These are phyloP conservation scores for Monosporascus sp. DNA, from an alignment of 2,329 filamentous ascomycete genomes.

Conservation along the genomic window DNA sequence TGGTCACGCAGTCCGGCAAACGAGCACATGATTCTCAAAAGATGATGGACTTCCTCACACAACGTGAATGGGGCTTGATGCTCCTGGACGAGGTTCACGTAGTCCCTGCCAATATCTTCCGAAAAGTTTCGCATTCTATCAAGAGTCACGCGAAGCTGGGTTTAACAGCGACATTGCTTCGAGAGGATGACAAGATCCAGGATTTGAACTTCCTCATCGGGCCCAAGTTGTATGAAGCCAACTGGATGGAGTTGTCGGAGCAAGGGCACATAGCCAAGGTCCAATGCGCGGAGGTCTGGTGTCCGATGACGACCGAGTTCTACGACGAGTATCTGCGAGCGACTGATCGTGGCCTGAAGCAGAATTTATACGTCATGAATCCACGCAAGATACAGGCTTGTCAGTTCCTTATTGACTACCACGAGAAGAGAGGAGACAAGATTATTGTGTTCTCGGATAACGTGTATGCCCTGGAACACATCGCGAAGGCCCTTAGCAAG, in stretches of 20 bases:
- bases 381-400: constrained; percentile 95
- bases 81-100: constrained; percentile 97
- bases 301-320: constrained; percentile 97
- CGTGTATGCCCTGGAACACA: constrained; percentile 82
- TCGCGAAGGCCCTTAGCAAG: constrained; percentile 78
- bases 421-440: constrained; percentile 91
- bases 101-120: constrained; percentile 92
- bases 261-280: constrained; percentile 96
- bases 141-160: constrained; percentile 94
- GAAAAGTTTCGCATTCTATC: constrained; percentile 87
- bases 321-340: constrained; percentile 82
- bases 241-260: constrained; percentile 98
- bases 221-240: constrained; percentile 95
- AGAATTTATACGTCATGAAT: constrained; percentile 87
- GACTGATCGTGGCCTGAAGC: constrained; percentile 26
- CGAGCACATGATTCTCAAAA: constrained; percentile 90
- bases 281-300: constrained; percentile 98
- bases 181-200: constrained; percentile 97
- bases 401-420: constrained; percentile 97
- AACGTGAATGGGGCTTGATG: constrained; percentile 94
- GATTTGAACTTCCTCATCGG: constrained; percentile 97
- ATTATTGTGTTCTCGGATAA: constrained; percentile 99
- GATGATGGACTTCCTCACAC: constrained; percentile 92
- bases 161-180: constrained; percentile 84
- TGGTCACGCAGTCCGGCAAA: constrained; percentile 90